A percentile compares a stretch with the other conserved stretches of the same genome.
Conservation (phyloP, 2,329 filamentous ascomycete genomes). For the Neofusicoccum laricinum region DNA sequence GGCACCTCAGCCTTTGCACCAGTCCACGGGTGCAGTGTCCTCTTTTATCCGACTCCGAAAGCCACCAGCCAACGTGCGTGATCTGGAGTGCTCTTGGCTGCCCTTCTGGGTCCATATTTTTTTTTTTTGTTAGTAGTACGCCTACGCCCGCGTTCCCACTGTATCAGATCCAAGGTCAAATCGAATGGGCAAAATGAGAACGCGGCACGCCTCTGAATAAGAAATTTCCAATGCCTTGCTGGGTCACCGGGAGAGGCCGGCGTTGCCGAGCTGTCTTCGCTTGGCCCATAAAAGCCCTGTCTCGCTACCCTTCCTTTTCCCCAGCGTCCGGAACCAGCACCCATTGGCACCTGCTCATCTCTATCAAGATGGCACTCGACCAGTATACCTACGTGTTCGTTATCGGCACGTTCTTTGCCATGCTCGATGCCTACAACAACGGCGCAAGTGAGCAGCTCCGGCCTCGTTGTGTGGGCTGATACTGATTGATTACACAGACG, state of each 20-base stretch:
- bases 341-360: not conserved
- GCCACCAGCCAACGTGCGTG: not conserved
- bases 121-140: not conserved
- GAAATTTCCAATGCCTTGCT: too few relatives aligned
- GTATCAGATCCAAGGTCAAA: not conserved
- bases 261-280: not conserved
- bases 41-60: not conserved
- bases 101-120: not conserved
- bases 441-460: constrained; percentile 62
- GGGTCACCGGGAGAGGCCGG: not conserved
- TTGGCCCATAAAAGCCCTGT: not conserved
- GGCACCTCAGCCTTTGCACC: not conserved
- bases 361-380: constrained; percentile 54
- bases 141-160: not conserved
- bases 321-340: not conserved
- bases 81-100: not conserved
- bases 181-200: not conserved
- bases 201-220: not conserved
- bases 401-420: constrained; percentile 72
- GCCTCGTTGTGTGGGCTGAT: not conserved
- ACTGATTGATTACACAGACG: constrained; percentile 48
- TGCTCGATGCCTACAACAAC: constrained; percentile 77
- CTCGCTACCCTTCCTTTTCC: not conserved
- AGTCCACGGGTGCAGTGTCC: not conserved
- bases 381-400: constrained; percentile 70